Conservation (phyloP, 305 asterid genomes). For the Lippia alba region DNA sequence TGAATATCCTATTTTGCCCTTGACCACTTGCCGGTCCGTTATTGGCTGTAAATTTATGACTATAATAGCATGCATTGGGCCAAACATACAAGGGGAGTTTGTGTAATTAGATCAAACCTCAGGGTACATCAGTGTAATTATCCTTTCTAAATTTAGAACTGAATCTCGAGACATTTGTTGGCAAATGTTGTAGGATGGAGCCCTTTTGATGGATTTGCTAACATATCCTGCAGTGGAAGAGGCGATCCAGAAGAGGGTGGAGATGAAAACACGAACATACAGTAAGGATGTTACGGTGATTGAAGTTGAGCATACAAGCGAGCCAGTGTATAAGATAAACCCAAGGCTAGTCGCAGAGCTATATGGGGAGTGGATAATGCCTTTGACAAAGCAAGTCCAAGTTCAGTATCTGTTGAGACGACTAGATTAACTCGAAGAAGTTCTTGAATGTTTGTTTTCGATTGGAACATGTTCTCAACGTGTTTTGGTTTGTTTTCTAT, state of each 20-base stretch:
- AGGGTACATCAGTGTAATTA: too few species aligned
- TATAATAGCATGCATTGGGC: too few species aligned
- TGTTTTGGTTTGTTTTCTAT: background rate
- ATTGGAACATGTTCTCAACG: background rate
- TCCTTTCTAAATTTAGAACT: background rate
- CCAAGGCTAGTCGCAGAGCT: constrained; percentile 71
- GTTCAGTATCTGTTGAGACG: constrained; percentile 77
- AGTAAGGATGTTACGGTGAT: constrained; percentile 57
- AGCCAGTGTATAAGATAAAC: constrained; percentile 70
- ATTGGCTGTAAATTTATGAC: too few species aligned
- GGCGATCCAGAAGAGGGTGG: constrained; percentile 65
- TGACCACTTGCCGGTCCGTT: too few species aligned
- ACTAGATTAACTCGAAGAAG: constrained; percentile 50
- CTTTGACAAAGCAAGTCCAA: constrained; percentile 87
- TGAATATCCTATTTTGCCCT: too few species aligned
- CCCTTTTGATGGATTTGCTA: constrained; percentile 63
- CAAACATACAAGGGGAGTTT: too few species aligned
- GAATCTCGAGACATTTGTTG: background rate
- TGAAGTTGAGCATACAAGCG: constrained; percentile 35
- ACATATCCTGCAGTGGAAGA: constrained; percentile 78
- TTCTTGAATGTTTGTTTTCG: background rate
- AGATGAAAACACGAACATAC: constrained; percentile 65
- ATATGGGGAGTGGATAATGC: constrained; percentile 85
- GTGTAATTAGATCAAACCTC: background rate
- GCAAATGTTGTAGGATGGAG: constrained; percentile 49